Percentiles rank a stretch among this genome's conserved stretches.
Evolutionary conservation across 345 rosid species (phyloP).

Genomic region (Clausena lansium): DNA sequence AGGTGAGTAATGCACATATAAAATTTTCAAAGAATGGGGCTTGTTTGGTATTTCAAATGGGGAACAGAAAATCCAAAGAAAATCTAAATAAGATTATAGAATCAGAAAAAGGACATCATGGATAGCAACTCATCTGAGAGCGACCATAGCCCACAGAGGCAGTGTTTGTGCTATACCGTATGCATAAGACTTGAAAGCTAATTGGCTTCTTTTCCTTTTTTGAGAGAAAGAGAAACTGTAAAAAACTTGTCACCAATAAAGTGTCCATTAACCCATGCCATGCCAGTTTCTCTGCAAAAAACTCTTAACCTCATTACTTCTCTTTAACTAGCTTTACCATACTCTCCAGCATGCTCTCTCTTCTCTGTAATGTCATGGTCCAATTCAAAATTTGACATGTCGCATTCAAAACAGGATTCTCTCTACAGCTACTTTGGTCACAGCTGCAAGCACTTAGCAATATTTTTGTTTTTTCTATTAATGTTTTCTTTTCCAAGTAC

Average conservation of each 20-base stretch:
- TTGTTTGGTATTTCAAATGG: conserved; percentile 17
- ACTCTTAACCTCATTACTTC: conserved; percentile 17
- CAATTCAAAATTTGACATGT: conserved; percentile 19
- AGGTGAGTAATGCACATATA: background rate
- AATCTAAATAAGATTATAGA: conserved; percentile 27
- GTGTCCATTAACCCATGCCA: conserved; percentile 20
- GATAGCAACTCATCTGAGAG: conserved; percentile 34
- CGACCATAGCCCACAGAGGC: conserved; percentile 14
- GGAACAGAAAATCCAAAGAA: conserved; percentile 29
- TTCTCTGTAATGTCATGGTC: conserved; percentile 26
- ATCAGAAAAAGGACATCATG: conserved; percentile 28
- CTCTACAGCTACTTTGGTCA: conserved; percentile 8
- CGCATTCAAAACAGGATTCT: conserved; percentile 30
- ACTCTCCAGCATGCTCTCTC: conserved; percentile 15
- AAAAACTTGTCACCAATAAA: conserved; percentile 18
- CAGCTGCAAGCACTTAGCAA: background rate
- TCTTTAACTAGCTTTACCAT: conserved; percentile 17
- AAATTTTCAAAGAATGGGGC: conserved; percentile 1
- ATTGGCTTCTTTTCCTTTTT: conserved; percentile 25
- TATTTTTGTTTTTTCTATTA: background rate
- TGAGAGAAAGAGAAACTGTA: background rate
- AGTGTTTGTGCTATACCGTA: conserved; percentile 15
- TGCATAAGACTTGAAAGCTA: conserved; percentile 21
- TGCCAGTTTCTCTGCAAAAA: conserved; percentile 23
- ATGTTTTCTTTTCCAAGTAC: background rate